Base-by-base conservation (phyloP, 805 yeast species). In the Lachancea nothofagi region DNA sequence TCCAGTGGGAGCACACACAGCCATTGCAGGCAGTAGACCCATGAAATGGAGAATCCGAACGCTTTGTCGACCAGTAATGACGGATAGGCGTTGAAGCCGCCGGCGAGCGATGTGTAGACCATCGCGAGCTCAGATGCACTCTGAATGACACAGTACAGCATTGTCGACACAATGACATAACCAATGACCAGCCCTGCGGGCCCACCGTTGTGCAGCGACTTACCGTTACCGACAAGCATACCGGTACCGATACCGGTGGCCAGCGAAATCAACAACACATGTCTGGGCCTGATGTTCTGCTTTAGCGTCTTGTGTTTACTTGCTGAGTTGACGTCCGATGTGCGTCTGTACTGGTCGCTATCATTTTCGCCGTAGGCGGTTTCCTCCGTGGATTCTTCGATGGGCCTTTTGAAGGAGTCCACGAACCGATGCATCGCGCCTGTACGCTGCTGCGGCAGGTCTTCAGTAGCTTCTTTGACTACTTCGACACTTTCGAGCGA, bases 211-310 rank as follows among this genome's bases (percentile, higher is more conserved):
- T 56, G 52, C 36, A 73, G 49, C 6, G 74, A 67, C 47, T 69
- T 59, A 47, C 78, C 83, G 38, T 72, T 65, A 49, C 81, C 82
- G 39, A 77, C 77, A 46, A 73, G 64, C 37, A 79, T 63, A 52
- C 85, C 86, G 5, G 93, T 80, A 54, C 95, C 96, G 45, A 85
- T 80, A 37, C 90, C 81, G 40, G 93, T 89, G 43, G 90, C 93
- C 42, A 86, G 69, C 27, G 94, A 87, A 53, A 85, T 81, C 77
- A 83, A 76, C 44, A 77, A 73, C 45, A 80, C 74, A 48, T 81
- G 88, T 35, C 74, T 56, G 22, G 63, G 55, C 29, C 56, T 51
- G 48, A 54, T 33, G 38, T 62, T 54, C 42, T 65, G 64, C 29
- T 62, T 59, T 41, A 64, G 45, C 10, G 36, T 19, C 35, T 40